These are phyloP conservation scores for Fonsecaea pedrosoi DNA, from an alignment of 2,329 filamentous ascomycete species.

Conservation along the genomic window DNA sequence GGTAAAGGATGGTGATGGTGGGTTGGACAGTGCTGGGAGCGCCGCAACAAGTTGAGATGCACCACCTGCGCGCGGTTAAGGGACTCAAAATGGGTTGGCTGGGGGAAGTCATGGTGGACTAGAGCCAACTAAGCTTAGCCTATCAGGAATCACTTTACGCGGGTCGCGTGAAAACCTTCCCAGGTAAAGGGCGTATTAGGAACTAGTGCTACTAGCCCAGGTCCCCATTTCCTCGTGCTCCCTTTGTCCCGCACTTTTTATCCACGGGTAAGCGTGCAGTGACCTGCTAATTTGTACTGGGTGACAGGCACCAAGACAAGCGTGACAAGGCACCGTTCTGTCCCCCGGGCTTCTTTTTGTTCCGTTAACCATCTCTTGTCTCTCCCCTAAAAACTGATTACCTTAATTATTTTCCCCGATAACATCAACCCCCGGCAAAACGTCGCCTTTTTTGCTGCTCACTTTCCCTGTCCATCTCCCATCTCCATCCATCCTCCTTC, in stretches of 20 bases:
- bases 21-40: conserved; percentile 15
- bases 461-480: conserved; percentile 4
- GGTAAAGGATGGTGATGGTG: conserved; percentile 4
- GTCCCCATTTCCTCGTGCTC: background rate
- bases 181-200: background rate
- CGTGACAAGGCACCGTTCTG: background rate
- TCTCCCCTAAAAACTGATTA: background rate
- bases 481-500: background rate
- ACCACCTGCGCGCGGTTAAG: conserved; percentile 15
- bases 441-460: conserved; percentile 6
- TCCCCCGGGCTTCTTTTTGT: conserved; percentile 1
- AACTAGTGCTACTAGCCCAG: background rate
- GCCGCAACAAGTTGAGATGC: conserved; percentile 13
- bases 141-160: background rate
- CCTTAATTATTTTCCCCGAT: background rate
- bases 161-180: conserved; percentile 1
- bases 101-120: conserved; percentile 8
- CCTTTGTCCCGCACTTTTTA: conserved; percentile 8
- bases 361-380: background rate
- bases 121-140: conserved; percentile 9
- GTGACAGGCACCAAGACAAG: conserved; percentile 2
- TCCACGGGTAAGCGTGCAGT: background rate
- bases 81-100: conserved; percentile 17
- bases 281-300: background rate
- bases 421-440: background rate